A percentile compares a stretch with the other conserved stretches of the same genome.
These are phyloP conservation scores for Meira miltonrushii DNA, from an alignment of 1,284 basidiomycete genomes.

Conservation along the genomic window DNA sequence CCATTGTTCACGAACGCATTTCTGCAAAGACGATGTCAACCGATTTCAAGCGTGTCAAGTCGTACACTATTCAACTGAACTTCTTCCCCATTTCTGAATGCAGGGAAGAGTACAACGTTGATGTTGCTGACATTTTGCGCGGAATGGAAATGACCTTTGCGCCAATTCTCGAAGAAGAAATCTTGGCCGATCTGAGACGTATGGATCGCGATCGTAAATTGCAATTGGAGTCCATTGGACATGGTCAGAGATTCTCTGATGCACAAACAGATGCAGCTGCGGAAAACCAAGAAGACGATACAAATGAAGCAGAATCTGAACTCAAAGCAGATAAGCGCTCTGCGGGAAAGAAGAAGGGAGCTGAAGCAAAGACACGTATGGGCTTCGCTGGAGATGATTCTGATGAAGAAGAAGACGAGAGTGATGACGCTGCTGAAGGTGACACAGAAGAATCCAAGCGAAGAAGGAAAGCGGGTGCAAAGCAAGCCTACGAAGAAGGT, in stretches of 20 bases:
- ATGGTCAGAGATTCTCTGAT: constrained; percentile 60
- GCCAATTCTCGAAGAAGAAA: constrained; percentile 76
- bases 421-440: constrained; percentile 57
- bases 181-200: constrained; percentile 78
- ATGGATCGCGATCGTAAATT: constrained; percentile 73
- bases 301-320: constrained; percentile 6
- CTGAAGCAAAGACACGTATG: constrained; percentile 18
- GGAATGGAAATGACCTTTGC: constrained; percentile 75
- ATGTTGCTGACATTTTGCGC: constrained; percentile 67
- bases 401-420: constrained; percentile 33
- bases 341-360: constrained; percentile 13
- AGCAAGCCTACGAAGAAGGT: constrained; percentile 64
- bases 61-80: constrained; percentile 74
- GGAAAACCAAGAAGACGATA: constrained; percentile 50
- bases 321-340: background rate
- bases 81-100: constrained; percentile 88
- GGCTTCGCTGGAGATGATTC: constrained; percentile 33
- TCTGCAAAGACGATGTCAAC: constrained; percentile 61
- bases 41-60: constrained; percentile 63
- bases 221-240: constrained; percentile 76
- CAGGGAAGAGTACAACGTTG: constrained; percentile 74
- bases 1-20: constrained; percentile 75
- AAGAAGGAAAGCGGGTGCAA: constrained; percentile 62
- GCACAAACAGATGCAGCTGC: constrained; percentile 41
- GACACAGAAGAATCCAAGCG: constrained; percentile 69